Conservation (phyloP, 495 filamentous ascomycete genomes). For the Rostrohypoxylon terebratum region DNA sequence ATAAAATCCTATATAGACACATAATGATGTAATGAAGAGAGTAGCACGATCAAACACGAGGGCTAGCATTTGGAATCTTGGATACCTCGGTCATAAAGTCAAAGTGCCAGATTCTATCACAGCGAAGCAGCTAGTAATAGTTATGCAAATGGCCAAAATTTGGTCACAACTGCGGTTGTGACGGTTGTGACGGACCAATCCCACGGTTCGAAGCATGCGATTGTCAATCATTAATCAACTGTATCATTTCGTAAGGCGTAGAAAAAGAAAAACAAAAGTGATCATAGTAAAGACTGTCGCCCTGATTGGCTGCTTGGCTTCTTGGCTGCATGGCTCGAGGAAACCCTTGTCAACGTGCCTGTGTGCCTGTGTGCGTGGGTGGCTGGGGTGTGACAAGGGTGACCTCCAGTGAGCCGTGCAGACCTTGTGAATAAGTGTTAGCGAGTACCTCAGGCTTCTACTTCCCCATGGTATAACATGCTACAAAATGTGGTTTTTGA, state of each 20-base stretch:
- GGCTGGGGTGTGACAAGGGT: constrained; percentile 21
- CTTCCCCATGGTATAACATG: background rate
- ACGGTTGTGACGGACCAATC: background rate
- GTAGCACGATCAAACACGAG: background rate
- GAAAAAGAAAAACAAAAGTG: constrained; percentile 1
- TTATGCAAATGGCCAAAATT: background rate
- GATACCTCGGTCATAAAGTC: background rate
- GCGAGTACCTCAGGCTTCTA: constrained; percentile 26
- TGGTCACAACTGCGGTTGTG: constrained; percentile 1
- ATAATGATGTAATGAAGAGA: background rate
- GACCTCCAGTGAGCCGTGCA: background rate
- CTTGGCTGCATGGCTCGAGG: background rate
- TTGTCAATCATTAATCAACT: background rate
- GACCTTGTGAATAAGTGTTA: constrained; percentile 41
- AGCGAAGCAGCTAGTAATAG: background rate
- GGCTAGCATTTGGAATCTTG: background rate
- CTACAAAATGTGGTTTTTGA: background rate
- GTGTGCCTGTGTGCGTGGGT: constrained; percentile 24
- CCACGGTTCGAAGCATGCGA: background rate
- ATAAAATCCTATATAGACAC: background rate
- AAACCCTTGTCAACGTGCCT: background rate
- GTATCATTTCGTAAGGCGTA: background rate
- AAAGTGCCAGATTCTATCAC: background rate
- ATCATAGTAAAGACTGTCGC: background rate
- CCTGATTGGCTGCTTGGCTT: background rate